phyloP scores from a whole-genome alignment of 257 asterid genomes.

The Gentiana dahurica region DNA sequence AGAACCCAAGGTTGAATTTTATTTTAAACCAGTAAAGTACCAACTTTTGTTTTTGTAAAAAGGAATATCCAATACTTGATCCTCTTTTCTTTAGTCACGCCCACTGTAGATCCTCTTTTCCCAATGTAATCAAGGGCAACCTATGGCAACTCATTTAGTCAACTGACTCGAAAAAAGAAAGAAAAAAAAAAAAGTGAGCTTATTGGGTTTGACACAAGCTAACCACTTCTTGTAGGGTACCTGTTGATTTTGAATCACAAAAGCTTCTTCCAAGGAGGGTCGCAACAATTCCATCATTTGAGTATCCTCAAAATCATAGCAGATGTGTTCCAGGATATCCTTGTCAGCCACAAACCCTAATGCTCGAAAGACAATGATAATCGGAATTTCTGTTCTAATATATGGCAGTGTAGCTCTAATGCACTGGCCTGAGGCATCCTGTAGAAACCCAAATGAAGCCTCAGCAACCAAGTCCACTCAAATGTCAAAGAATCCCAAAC shows the following conservation, averaged over 20 bases:
- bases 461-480: neutral
- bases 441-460: neutral
- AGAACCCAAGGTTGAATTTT: neutral
- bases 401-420: slow-evolving; percentile 21
- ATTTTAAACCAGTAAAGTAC: neutral
- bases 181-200: neutral
- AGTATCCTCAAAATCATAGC: slow-evolving; percentile 15
- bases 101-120: slow-evolving; percentile 14
- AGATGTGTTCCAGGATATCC: slow-evolving; percentile 19
- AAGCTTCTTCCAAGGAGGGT: slow-evolving; percentile 22
- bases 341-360: slow-evolving; percentile 19
- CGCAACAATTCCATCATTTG: slow-evolving; percentile 21
- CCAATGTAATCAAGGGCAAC: slow-evolving; percentile 19
- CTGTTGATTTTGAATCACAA: slow-evolving; percentile 20
- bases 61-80: slow-evolving; percentile 4
- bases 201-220: neutral
- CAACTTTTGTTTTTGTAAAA: neutral
- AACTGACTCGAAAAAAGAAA: neutral
- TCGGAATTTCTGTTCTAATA: slow-evolving; percentile 15
- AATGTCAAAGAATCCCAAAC: slow-evolving; percentile 3
- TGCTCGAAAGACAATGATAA: slow-evolving; percentile 16
- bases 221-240: neutral
- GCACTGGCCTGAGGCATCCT: slow-evolving; percentile 19
- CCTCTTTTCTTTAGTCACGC: slow-evolving; percentile 13
- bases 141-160: neutral